Conservation (phyloP, 352 stramenopile genomes). For the Phytophthora ohioensis region DNA sequence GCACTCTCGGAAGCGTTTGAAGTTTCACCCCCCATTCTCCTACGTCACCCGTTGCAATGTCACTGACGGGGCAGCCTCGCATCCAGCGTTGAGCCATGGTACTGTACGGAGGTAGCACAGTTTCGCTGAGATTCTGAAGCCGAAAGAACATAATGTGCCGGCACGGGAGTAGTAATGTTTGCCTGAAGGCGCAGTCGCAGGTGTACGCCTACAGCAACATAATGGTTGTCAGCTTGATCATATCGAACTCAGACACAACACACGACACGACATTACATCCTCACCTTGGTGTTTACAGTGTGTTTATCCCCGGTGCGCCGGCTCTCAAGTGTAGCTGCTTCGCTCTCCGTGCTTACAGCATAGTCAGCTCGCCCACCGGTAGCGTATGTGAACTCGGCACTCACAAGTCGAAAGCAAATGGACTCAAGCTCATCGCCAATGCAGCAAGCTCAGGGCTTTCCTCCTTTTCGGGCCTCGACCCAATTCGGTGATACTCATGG, state of each 20-base stretch:
- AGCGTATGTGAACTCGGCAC: conserved; percentile 1
- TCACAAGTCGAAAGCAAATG: conserved; percentile 7
- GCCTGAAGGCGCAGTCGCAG: neutral
- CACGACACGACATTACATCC: neutral
- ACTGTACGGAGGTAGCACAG: neutral
- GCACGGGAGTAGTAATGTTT: neutral
- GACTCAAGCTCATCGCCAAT: neutral
- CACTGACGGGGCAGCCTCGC: neutral
- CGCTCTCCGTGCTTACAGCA: neutral
- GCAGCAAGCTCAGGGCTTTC: conserved; percentile 9
- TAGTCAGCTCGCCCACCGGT: conserved; percentile 4
- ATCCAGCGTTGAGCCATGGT: conserved; percentile 2
- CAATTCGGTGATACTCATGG: conserved; percentile 6
- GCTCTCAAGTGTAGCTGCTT: neutral
- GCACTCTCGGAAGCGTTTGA: neutral
- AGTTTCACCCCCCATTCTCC: neutral
- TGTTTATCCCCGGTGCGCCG: neutral
- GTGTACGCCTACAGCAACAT: neutral
- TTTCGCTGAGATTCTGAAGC: neutral
- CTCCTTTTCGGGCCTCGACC: neutral
- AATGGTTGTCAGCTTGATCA: neutral
- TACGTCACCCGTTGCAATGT: neutral
- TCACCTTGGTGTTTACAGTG: conserved; percentile 2
- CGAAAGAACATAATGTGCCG: neutral
- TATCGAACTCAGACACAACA: neutral